Evolutionary conservation across 148 eudicot genomes (phyloP), one percentile per base, ranked within the genome.

Genomic region (Gaultheria prostrata): DNA sequence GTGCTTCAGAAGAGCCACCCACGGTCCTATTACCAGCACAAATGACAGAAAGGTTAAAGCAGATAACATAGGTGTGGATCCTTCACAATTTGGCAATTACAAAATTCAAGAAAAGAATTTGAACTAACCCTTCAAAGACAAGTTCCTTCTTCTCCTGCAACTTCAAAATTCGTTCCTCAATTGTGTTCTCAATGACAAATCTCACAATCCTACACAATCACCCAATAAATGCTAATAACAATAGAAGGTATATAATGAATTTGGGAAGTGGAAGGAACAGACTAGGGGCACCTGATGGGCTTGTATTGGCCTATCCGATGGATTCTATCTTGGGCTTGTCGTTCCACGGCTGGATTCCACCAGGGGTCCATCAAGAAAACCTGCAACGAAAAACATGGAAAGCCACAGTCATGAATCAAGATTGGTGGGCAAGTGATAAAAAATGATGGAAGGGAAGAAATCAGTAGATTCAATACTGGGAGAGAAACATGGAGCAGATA

Each of bases 361-460:
- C 99, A 97, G 1, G 99, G 99, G 83, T 97, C 99, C 99, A 97
- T 97, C 92, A 97, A 83, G 89, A 97, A 97, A 79, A 97, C 99
- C 99, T 96, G 73, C 28, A 63, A 70, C 0, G 10, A 32, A 14
- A 83, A 43, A 17, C n/a, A 17, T 30, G 76, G 54, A 53, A 78
- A 48, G 57, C 54, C 54, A 75, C 6, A 73, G 28, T n/a, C 24
- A 65, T 65, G 71, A 13, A 65, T 65, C 77, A 24, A 30, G 32
- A 57, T 24, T 59, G 77, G 24, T 35, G 14, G 21, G 18, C 73
- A 50, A 28, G 45, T 14, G 7, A 35, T 5, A 39, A 28, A 48
- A 24, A 26, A 20, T 21, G 3, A 4, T 67, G 18, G 0, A 32
- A 28, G 20, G 26, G 48, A 33, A 79, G 43, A 59, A 11, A 35